Base-by-base conservation (phyloP, 225 moss, liverwort and hornwort species). In the Pleurozium schreberi region DNA sequence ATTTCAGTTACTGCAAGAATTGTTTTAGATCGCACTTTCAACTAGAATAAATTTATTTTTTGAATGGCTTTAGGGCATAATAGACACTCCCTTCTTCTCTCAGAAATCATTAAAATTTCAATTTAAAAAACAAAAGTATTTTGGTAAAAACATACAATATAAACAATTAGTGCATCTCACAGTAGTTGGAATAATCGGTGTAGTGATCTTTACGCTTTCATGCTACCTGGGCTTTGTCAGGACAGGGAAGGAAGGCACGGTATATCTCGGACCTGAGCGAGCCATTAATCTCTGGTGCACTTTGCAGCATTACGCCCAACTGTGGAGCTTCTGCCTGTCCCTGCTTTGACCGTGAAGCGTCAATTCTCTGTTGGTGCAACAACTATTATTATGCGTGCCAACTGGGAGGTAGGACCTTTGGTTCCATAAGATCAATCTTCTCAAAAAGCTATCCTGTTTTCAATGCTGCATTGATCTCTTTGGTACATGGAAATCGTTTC, bases 271-370 rank as follows among this genome's bases (percentile, higher is more conserved):
- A 96, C 92, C 94, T 95, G 91, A 92, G 92, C 80, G 84, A 91
- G 90, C 89, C 90, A 85, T 88, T 65, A 64, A 90, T 93, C 89
- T 93, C 89, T 94, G 90, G 92, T 96, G 93, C 91, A 85, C 92
- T 95, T 92, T 95, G 98, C 96, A 98, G 98, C 96, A 92, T 92
- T 98, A 84, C 93, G 89, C 75, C 95, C 97, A 75, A 87, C 58
- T 83, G 88, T 96, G 93, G 96, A 98, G 93, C 94, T 98, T 92
- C 92, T 97, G 45, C 98, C 97, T 92, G 92, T 92, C 80, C 96
- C 93, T 70, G 86, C 89, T 82, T 90, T 98, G 85, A 92, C 89
- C 64, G 64, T 97, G 88, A 92, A 93, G 92, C 94, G 95, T 43
- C 93, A 94, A 63, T 97, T 96, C 82, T 88, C 89, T 82, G 83